Evolutionary conservation across 495 filamentous ascomycete species (phyloP), one percentile per base, ranked within the genome.

Genomic region (Penicillium paradoxum): DNA sequence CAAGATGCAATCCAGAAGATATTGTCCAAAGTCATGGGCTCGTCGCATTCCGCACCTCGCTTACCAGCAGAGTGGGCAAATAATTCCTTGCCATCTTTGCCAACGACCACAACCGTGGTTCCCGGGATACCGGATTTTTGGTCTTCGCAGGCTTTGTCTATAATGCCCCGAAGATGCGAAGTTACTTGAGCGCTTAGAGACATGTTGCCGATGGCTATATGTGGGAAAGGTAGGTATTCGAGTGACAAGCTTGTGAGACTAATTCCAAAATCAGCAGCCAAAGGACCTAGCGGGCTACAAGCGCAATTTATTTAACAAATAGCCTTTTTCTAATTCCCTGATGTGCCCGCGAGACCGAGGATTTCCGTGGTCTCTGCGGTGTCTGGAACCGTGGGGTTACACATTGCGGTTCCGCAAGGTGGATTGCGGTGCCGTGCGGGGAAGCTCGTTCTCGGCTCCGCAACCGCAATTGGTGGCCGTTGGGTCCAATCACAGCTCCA

Each of bases 1-100:
- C 78, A 83, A n/a, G 76, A 79, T 34, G 79, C 79, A 21, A 84
- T 79, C 79, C 75, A 84, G 55, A 80, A 83, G 15, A 79, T 55
- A 11, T 49, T 77, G 15, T 83, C 80, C 6, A 78, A 46, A 2
- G 66, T 73, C 76, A 84, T 79, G 21, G 73, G 67, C 10, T 71
- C 67, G 0, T 63, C 47, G 19, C 53, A 60, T 1, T 63, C 67
- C 3, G 66, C 34, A 6, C 77, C 78, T 11, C 62, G 64, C 30
- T 67, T 70, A 0, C 80, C 81, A 9, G 42, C 25, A 18, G 42
- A 29, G 25, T 45, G 42, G 3, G 24, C 15, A 7, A 45, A 14
- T 18, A 45, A 15, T 45, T 45, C 25, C 7, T 45, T 45, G n/a
- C 42, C 42, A 30, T 45, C 42, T 45, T 45, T 45, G 15, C 25